These are phyloP conservation scores for Nemania serpens DNA, from an alignment of 2,329 filamentous ascomycete species.

Conservation along the genomic window DNA sequence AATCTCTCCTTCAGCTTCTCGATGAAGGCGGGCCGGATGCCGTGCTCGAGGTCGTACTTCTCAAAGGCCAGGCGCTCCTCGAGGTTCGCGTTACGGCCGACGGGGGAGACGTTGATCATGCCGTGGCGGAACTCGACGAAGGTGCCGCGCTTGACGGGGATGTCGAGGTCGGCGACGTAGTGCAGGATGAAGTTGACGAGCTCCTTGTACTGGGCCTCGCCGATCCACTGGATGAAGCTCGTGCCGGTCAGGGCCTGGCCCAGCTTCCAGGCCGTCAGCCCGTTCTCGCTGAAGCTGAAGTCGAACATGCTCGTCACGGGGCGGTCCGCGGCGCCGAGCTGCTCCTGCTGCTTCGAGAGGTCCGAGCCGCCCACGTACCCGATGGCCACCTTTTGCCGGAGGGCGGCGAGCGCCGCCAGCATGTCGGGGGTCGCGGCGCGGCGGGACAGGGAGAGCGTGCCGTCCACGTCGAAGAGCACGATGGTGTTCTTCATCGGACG, in stretches of 20 bases:
- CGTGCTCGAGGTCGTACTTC: constrained; percentile 76
- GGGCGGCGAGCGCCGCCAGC: constrained; percentile 74
- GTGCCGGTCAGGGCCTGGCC: constrained; percentile 75
- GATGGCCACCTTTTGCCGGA: constrained; percentile 87
- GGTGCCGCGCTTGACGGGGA: constrained; percentile 82
- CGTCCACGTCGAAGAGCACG: constrained; percentile 95
- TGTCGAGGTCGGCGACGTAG: constrained; percentile 82
- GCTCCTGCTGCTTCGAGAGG: constrained; percentile 92
- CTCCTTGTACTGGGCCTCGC: constrained; percentile 81
- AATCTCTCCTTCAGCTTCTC: constrained; percentile 79
- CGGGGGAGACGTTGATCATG: constrained; percentile 85
- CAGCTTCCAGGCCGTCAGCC: constrained; percentile 85
- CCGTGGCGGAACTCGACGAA: constrained; percentile 90
- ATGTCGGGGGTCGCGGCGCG: constrained; percentile 78
- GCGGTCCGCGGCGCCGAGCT: constrained; percentile 71
- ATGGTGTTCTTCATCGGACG: constrained; percentile 92
- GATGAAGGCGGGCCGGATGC: constrained; percentile 78
- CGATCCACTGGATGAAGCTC: constrained; percentile 91
- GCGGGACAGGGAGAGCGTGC: constrained; percentile 83
- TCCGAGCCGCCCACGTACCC: constrained; percentile 94
- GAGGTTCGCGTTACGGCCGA: constrained; percentile 83
- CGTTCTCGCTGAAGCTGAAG: constrained; percentile 97
- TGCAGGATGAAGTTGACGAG: constrained; percentile 76
- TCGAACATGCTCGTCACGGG: constrained; percentile 89
- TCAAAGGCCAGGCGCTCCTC: constrained; percentile 84